Base-by-base conservation (phyloP, 2,329 filamentous ascomycete genomes). In the Fusarium bulbicola region DNA sequence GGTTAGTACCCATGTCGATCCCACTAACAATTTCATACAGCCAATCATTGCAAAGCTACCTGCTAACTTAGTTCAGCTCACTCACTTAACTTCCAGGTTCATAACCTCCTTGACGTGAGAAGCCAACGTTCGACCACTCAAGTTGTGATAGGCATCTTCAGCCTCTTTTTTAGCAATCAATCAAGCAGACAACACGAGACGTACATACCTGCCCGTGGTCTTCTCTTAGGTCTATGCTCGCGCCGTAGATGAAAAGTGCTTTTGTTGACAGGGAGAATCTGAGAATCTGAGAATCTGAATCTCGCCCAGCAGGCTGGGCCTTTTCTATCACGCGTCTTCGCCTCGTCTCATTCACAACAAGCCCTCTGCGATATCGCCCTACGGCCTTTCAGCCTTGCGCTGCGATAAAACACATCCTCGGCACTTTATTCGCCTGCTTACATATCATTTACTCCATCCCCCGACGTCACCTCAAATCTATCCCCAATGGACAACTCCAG, bases 261-360 rank as follows among this genome's bases (percentile, higher is more conserved):
- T 67, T 26, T 60, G 43, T 62, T 39, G 21, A 57, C 42, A 28
- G 36, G 34, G 46, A 63, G 28, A 36, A 71, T 37, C 58, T 63
- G 46, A 63, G 28, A 36, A 71, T 37, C 58, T 63, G 46, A 63
- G 28, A 36, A 71, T 40, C 58, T 63, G 18, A 62, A 66, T 59
- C 50, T 59, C 58, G 52, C 67, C 74, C 69, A 75, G 74, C 70
- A 60, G 69, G 75, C 75, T 76, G 74, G 75, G 67, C 69, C 49
- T 72, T 58, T 64, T 32, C 52, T 62, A 54, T 64, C 62, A 59
- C 65, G 64, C 73, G 71, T 63, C 66, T 70, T 73, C 45, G 43
- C 52, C 63, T 72, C 54, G 54, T 63, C 66, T 76, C 26, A 26
- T 26, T 26, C 26, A 26, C 7, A 26, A 26, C 26, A 26, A 26